Evolutionary conservation across 345 rosid genomes (phyloP).

Genomic region (Lenwebbia sp.): DNA sequence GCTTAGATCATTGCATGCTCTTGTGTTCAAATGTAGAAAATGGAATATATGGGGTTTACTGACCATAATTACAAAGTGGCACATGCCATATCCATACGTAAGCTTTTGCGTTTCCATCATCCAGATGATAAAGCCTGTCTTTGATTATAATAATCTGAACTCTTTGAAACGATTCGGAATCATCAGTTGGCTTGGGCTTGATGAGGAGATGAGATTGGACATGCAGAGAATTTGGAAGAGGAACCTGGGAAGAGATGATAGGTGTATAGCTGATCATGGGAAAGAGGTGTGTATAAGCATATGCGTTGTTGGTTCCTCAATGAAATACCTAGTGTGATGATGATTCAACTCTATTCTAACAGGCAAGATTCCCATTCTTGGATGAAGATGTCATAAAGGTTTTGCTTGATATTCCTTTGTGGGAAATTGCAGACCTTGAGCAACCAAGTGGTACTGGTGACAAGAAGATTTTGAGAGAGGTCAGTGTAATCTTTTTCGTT

Average conservation of each 20-base stretch:
- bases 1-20: not conserved
- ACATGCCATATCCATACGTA: not conserved
- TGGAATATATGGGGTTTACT: not conserved
- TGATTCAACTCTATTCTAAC: not conserved
- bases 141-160: not conserved
- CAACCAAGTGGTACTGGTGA: conserved; percentile 96
- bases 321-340: not conserved
- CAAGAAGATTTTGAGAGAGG: conserved; percentile 90
- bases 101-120: not conserved
- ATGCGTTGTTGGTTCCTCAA: not conserved
- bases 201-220: conserved; percentile 95
- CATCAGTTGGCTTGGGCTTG: conserved; percentile 63
- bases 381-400: conserved; percentile 88
- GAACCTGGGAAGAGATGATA: conserved; percentile 93
- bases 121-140: not conserved
- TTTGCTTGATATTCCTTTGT: conserved; percentile 70
- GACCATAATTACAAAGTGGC: not conserved
- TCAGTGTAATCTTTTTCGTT: conserved; percentile 8
- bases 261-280: conserved; percentile 81
- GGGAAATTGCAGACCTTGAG: conserved; percentile 78
- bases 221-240: conserved; percentile 98
- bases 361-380: conserved; percentile 94
- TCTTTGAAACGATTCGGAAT: not conserved
- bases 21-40: not conserved
- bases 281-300: conserved; percentile 50